Conservation (phyloP, 371 early-diverging fungal genomes). For the Nematocida ausubeli region DNA sequence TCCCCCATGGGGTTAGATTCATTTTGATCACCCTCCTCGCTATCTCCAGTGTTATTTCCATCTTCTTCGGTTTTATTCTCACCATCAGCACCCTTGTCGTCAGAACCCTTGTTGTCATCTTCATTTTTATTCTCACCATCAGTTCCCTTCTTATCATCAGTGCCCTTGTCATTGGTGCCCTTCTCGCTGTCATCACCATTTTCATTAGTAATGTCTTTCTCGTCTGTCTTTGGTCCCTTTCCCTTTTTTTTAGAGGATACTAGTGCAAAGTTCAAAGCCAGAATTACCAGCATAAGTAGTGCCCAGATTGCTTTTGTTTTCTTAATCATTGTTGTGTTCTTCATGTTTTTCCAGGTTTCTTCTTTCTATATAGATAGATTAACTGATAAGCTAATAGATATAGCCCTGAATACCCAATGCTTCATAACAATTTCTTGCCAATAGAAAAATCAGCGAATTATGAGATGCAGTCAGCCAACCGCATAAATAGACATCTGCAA, state of each 20-base stretch:
- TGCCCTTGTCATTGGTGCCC: not conserved
- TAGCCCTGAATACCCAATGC: not conserved
- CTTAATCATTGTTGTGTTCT: not conserved
- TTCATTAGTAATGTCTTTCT: not conserved
- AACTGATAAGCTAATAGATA: not conserved
- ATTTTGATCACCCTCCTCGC: not conserved
- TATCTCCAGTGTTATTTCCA: not conserved
- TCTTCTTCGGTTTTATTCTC: not conserved
- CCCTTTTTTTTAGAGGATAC: slow-evolving; percentile 1
- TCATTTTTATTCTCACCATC: not conserved
- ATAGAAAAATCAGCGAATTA: too few species aligned
- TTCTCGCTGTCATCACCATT: not conserved
- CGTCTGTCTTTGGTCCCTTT: not conserved
- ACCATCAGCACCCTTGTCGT: not conserved
- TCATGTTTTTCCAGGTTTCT: not conserved
- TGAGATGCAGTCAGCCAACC: too few species aligned
- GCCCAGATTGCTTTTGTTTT: not conserved
- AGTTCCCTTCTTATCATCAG: slow-evolving; percentile 1
- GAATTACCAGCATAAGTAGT: not conserved
- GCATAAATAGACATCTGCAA: too few species aligned
- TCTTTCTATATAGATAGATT: not conserved
- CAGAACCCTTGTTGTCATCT: not conserved
- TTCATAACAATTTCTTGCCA: not conserved
- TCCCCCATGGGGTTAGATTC: too few species aligned
- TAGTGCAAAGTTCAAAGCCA: not conserved